Percentiles rank a stretch among this genome's conserved stretches.
Conservation (phyloP, 805 yeast species). For the Deakozyma indianensis region DNA sequence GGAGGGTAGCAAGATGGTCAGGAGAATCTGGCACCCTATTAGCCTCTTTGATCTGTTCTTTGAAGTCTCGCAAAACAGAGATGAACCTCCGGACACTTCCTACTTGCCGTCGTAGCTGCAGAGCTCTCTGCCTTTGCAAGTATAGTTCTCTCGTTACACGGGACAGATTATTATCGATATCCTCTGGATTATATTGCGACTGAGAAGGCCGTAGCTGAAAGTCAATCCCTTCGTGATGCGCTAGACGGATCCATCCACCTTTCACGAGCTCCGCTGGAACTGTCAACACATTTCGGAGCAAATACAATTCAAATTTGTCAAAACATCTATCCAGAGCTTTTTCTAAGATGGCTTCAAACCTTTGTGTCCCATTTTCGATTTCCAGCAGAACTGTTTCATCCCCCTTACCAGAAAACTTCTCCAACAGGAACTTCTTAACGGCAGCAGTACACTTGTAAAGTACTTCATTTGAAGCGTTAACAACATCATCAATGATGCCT, state of each 20-base stretch:
- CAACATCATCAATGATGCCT: constrained; percentile 70
- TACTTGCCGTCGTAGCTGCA: not conserved
- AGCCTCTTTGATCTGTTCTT: not conserved
- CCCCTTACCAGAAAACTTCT: constrained; percentile 16
- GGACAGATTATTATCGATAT: not conserved
- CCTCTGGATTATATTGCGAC: not conserved
- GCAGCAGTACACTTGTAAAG: constrained; percentile 73
- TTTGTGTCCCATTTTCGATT: constrained; percentile 64
- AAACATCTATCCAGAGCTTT: constrained; percentile 65
- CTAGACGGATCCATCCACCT: constrained; percentile 51
- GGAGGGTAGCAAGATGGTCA: not conserved
- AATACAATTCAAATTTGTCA: constrained; percentile 75
- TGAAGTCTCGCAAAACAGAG: not conserved
- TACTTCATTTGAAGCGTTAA: constrained; percentile 73
- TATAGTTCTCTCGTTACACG: not conserved
- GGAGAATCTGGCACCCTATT: not conserved
- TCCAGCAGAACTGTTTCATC: constrained; percentile 25
- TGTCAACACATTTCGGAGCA: constrained; percentile 58
- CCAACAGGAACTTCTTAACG: constrained; percentile 47
- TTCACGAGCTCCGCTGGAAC: constrained; percentile 52
- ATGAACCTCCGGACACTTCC: not conserved
- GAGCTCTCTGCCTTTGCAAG: not conserved
- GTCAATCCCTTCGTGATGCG: constrained; percentile 43
- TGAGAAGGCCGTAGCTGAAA: not conserved
- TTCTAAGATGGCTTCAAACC: constrained; percentile 63